These are phyloP conservation scores for Daldinia caldariorum DNA, from an alignment of 495 filamentous ascomycete species.

Conservation along the genomic window DNA sequence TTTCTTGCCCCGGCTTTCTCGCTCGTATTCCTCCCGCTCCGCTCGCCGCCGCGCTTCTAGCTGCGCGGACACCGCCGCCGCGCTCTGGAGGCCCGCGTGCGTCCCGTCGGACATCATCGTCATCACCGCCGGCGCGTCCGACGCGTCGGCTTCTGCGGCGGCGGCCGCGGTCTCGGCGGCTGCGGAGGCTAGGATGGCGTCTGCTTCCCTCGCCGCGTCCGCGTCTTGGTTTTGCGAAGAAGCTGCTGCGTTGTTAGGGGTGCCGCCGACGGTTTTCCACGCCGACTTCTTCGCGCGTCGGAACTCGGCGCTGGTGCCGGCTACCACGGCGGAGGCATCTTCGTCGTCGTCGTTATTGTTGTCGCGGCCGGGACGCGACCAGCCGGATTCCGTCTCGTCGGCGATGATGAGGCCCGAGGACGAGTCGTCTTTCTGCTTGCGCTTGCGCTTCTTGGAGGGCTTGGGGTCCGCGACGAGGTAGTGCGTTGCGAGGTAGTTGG, in stretches of 20 bases:
- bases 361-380: slow-evolving; percentile 59
- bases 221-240: slow-evolving; percentile 39
- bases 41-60: slow-evolving; percentile 63
- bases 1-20: slow-evolving; percentile 27
- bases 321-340: slow-evolving; percentile 56
- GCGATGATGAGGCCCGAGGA: slow-evolving; percentile 80
- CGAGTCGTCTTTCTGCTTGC: slow-evolving; percentile 67
- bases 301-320: slow-evolving; percentile 72
- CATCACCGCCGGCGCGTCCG: slow-evolving; percentile 56
- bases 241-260: slow-evolving; percentile 46
- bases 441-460: slow-evolving; percentile 85
- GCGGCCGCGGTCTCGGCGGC: slow-evolving; percentile 69
- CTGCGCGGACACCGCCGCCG: slow-evolving; percentile 78
- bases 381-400: slow-evolving; percentile 79
- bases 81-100: slow-evolving; percentile 85
- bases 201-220: slow-evolving; percentile 71
- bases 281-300: slow-evolving; percentile 77
- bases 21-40: slow-evolving; percentile 58
- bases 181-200: slow-evolving; percentile 82
- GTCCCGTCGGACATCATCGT: slow-evolving; percentile 93
- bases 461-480: slow-evolving; percentile 84
- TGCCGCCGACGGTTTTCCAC: slow-evolving; percentile 77
- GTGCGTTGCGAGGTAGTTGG: slow-evolving; percentile 91
- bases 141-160: slow-evolving; percentile 50
- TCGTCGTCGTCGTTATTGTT: slow-evolving; percentile 52